A percentile compares a stretch with the other conserved stretches of the same genome.
Conservation (phyloP, 257 asterid genomes). For the Haberlea rhodopensis region DNA sequence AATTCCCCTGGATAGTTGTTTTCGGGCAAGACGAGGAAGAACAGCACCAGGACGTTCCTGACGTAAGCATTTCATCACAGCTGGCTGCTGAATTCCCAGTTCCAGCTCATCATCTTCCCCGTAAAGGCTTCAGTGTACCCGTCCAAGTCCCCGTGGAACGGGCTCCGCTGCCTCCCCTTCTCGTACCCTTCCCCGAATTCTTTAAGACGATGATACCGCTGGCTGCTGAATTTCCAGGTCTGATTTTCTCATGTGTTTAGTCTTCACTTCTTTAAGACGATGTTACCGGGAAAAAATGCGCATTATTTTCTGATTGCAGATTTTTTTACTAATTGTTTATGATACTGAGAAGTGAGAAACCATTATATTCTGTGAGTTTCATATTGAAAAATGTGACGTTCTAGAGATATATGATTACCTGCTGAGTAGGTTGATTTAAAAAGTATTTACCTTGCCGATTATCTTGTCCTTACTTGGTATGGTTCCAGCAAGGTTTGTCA, state of each 20-base stretch:
- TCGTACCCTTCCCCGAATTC: conserved; percentile 59
- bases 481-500: too few species aligned
- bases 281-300: too few species aligned
- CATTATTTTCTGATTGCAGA: conserved; percentile 17
- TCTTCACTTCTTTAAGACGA: neutral
- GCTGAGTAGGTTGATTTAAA: neutral
- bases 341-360: too few species aligned
- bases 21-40: conserved; percentile 55
- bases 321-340: neutral
- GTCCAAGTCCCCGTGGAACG: conserved; percentile 67
- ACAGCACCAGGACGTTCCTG: conserved; percentile 33
- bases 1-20: conserved; percentile 59
- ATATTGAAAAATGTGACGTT: too few species aligned
- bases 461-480: conserved; percentile 2
- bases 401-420: neutral
- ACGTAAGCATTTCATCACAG: conserved; percentile 26
- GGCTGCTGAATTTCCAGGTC: too few species aligned
- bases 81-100: conserved; percentile 29
- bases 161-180: conserved; percentile 50
- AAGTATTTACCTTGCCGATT: neutral
- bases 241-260: neutral
- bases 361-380: too few species aligned
- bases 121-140: conserved; percentile 79
- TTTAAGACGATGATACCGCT: too few species aligned
- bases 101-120: conserved; percentile 48